These are phyloP conservation scores for Galerina sulciceps DNA, from an alignment of 768 basidiomycete species.

Conservation along the genomic window DNA sequence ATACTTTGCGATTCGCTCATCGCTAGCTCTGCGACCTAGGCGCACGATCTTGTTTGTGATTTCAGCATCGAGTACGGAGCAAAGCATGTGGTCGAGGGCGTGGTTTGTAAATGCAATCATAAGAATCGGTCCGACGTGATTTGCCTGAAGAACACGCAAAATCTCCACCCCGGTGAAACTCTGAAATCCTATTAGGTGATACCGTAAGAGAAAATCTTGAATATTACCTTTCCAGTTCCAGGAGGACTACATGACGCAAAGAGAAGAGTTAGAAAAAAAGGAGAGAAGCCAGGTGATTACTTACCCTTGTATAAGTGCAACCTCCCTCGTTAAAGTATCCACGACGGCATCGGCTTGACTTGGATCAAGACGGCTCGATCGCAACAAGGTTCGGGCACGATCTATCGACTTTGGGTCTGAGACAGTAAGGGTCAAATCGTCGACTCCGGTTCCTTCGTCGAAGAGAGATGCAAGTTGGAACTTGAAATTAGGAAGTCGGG, in stretches of 20 bases:
- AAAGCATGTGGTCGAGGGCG: slow-evolving; percentile 75
- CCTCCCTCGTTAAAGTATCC: slow-evolving; percentile 59
- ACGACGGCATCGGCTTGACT: slow-evolving; percentile 76
- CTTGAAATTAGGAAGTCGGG: slow-evolving; percentile 54
- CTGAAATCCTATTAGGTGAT: slow-evolving; percentile 30
- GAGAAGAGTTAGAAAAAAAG: neutral
- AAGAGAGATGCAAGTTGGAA: slow-evolving; percentile 64
- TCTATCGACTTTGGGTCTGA: slow-evolving; percentile 47
- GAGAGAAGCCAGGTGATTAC: neutral
- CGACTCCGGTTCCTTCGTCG: slow-evolving; percentile 37
- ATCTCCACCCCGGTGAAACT: slow-evolving; percentile 74
- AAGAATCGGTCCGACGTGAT: slow-evolving; percentile 54
- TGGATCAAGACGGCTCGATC: slow-evolving; percentile 61
- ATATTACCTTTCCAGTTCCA: slow-evolving; percentile 7
- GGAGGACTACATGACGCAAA: neutral
- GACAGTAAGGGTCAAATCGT: slow-evolving; percentile 44
- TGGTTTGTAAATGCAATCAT: slow-evolving; percentile 77
- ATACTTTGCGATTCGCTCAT: slow-evolving; percentile 63
- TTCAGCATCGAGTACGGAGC: slow-evolving; percentile 61
- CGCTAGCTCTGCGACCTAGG: slow-evolving; percentile 65
- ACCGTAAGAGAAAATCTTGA: too few relatives aligned
- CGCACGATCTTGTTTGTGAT: slow-evolving; percentile 72
- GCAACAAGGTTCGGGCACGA: slow-evolving; percentile 50
- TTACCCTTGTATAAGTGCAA: slow-evolving; percentile 77
- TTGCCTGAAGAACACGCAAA: slow-evolving; percentile 63